Base-by-base conservation (phyloP, 257 asterid genomes). In the Salvia miltiorrhiza region DNA sequence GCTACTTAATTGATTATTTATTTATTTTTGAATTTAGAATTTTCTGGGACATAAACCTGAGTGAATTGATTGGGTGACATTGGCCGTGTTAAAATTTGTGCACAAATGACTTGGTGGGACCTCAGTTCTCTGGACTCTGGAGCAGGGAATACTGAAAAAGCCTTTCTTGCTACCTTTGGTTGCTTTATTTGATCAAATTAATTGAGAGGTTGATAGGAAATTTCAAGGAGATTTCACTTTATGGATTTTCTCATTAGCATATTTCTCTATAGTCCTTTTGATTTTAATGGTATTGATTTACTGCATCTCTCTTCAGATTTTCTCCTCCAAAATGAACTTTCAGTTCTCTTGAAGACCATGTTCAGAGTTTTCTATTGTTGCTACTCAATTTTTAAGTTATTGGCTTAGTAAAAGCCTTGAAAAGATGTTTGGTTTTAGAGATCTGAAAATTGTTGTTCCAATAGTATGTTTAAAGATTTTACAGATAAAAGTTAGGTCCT, bases 111-210 rank as follows among this genome's bases (percentile, higher is more conserved):
- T 24, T 32, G 64, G 48, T 58, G 16, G 3, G 69, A 60, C 7
- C 59, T 44, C 60, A 28, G 44, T 32, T 71, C 35, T 19, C 53
- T 61, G 41, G 76, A 33, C n/a, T 17, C 53, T 32, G 40, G n/a
- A n/a, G n/a, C n/a, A n/a, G n/a, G 20, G 28, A 61, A 21, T 57
- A 7, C 8, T 45, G 39, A 6, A 24, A 69, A 41, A n/a, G n/a
- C 3, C 28, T 28, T 49, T 35, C 19, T 48, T 44, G 74, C 62
- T 45, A 3, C 9, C 66, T 70, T 23, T 30, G 68, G 20, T 57
- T 26, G 43, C 57, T 24, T 68, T 14, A 5, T 53, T 35, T 40
- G 10, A 68, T 40, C 40, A 41, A 69, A 16, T 6, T 41, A 3
- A 50, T 10, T 11, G 32, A 9, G 17, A 23, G n/a, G 12, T 39